Conservation (phyloP, 768 basidiomycete species). For the Pleurotus giganteus region DNA sequence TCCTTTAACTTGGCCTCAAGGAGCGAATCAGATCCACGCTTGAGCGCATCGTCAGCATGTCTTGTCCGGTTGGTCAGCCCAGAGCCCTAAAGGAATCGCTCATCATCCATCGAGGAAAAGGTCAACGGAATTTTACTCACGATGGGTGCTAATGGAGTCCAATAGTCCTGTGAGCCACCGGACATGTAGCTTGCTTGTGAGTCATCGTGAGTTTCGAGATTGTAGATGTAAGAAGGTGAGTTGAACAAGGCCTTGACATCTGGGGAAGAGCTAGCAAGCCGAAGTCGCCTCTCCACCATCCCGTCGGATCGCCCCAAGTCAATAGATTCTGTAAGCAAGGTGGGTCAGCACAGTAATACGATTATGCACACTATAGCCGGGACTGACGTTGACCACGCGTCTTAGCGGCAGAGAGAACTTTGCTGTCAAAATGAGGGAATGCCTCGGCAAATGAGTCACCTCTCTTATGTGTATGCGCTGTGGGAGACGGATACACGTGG, state of each 20-base stretch:
- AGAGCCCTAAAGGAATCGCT: conserved; percentile 46
- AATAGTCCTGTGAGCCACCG: conserved; percentile 61
- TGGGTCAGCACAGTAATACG: conserved; percentile 7
- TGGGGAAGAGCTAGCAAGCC: conserved; percentile 86
- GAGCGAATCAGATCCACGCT: conserved; percentile 81
- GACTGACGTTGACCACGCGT: conserved; percentile 54
- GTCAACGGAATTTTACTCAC: conserved; percentile 37
- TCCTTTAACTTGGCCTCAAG: conserved; percentile 84
- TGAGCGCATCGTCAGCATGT: conserved; percentile 72
- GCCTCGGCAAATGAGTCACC: conserved; percentile 94
- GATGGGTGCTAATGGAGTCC: conserved; percentile 75
- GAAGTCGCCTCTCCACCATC: conserved; percentile 69
- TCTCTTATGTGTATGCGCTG: conserved; percentile 77
- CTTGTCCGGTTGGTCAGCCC: conserved; percentile 67
- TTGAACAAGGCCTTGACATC: conserved; percentile 96
- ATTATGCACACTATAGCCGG: conserved; percentile 22
- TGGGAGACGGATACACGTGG: conserved; percentile 76
- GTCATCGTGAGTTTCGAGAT: conserved; percentile 72
- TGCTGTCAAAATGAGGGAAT: conserved; percentile 96
- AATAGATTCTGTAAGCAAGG: conserved; percentile 57
- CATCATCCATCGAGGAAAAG: conserved; percentile 15
- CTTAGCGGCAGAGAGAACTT: conserved; percentile 78
- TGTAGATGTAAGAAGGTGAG: conserved; percentile 78
- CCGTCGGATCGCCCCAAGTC: conserved; percentile 72
- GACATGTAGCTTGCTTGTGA: conserved; percentile 57